phyloP scores from a whole-genome alignment of 305 asterid species.

The Vinca major region DNA sequence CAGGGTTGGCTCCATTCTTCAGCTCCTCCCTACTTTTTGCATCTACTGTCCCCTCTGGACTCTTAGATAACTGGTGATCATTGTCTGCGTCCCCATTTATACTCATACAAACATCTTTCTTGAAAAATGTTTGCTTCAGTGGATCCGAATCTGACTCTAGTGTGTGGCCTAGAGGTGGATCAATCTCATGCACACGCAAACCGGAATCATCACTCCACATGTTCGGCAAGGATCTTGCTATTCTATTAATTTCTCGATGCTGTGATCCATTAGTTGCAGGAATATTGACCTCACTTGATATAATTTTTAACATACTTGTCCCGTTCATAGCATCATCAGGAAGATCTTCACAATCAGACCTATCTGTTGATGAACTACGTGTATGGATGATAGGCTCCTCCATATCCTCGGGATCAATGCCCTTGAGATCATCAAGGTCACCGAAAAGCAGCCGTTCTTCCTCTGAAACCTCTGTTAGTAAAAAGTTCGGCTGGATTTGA shows the following conservation, averaged over 20 bases:
- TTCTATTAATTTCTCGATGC: constrained; percentile 27
- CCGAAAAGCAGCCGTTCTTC: constrained; percentile 10
- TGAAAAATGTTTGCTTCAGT: neutral
- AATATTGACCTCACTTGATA: constrained; percentile 41
- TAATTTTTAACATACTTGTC: constrained; percentile 30
- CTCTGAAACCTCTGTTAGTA: constrained; percentile 10
- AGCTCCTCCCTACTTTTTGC: constrained; percentile 20
- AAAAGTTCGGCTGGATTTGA: constrained; percentile 15
- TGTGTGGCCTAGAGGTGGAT: constrained; percentile 8
- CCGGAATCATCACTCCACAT: constrained; percentile 27
- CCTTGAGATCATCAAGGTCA: constrained; percentile 9
- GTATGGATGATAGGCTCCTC: constrained; percentile 20
- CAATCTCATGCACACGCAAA: constrained; percentile 9
- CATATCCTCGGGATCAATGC: neutral
- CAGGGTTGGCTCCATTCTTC: constrained; percentile 26
- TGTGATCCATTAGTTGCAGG: constrained; percentile 24
- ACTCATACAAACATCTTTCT: neutral
- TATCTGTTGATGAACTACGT: constrained; percentile 26
- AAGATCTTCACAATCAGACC: constrained; percentile 28
- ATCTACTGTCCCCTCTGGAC: constrained; percentile 23
- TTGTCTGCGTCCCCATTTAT: constrained; percentile 14
- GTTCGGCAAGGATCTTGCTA: constrained; percentile 58
- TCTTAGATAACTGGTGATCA: constrained; percentile 20
- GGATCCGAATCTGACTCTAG: constrained; percentile 8
- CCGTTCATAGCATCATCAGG: constrained; percentile 20